A percentile compares a stretch with the other conserved stretches of the same genome.
These are phyloP conservation scores for Rhododendron henanense DNA, from an alignment of 148 eudicot genomes.

Conservation along the genomic window DNA sequence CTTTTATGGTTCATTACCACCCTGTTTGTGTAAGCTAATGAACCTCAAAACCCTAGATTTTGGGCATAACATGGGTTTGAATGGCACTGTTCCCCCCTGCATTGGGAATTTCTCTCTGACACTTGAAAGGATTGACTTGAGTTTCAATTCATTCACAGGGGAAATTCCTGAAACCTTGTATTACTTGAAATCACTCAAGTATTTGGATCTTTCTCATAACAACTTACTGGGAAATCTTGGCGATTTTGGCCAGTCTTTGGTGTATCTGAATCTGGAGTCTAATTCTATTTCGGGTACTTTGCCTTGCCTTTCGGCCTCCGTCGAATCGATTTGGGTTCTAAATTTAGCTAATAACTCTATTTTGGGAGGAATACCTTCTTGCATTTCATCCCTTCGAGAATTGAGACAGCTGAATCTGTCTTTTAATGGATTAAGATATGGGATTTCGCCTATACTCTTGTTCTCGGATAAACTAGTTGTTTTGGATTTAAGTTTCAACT, in stretches of 20 bases:
- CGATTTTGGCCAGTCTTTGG: conserved; percentile 68
- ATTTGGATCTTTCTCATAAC: conserved; percentile 75
- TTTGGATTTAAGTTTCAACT: conserved; percentile 79
- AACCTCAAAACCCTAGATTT: conserved; percentile 50
- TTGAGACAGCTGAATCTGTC: conserved; percentile 74
- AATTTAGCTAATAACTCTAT: conserved; percentile 75
- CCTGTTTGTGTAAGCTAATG: conserved; percentile 51
- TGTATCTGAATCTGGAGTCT: conserved; percentile 54
- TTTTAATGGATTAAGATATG: conserved; percentile 54
- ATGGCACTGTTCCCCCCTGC: conserved; percentile 60
- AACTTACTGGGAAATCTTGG: conserved; percentile 46
- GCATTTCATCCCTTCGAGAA: conserved; percentile 60
- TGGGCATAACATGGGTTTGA: conserved; percentile 47
- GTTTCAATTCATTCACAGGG: conserved; percentile 58
- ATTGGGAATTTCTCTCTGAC: conserved; percentile 57
- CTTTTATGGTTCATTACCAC: conserved; percentile 45
- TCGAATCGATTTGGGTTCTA: conserved; percentile 52
- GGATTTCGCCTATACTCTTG: conserved; percentile 69
- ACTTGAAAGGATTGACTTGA: conserved; percentile 53
- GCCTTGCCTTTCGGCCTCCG: conserved; percentile 66
- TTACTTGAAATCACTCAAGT: conserved; percentile 46
- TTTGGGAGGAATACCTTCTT: conserved; percentile 79
- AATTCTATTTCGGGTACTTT: conserved; percentile 67
- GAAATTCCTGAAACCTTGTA: conserved; percentile 63
- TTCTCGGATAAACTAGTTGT: conserved; percentile 66